These are phyloP conservation scores for Rhizopus arrhizus DNA, from an alignment of 371 early-diverging fungal species.

Conservation along the genomic window DNA sequence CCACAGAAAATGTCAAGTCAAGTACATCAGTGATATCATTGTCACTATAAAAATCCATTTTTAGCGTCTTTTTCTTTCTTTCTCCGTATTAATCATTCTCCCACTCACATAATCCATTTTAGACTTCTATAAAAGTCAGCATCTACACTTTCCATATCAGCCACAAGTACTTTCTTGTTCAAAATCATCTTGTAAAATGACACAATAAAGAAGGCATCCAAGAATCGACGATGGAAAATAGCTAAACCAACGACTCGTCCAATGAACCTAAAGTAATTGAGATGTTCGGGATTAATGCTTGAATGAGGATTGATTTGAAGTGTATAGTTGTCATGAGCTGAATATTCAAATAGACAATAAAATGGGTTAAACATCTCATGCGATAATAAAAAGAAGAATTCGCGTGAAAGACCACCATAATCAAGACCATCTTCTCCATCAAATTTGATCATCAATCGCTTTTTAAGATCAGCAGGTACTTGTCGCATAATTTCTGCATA, in stretches of 20 bases:
- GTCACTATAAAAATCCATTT: slow-evolving; percentile 49
- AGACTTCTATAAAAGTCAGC: slow-evolving; percentile 90
- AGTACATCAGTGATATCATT: slow-evolving; percentile 88
- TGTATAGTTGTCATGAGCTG: slow-evolving; percentile 95
- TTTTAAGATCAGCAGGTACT: slow-evolving; percentile 85
- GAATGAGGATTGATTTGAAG: slow-evolving; percentile 96
- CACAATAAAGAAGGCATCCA: slow-evolving; percentile 95
- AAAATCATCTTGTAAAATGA: slow-evolving; percentile 97
- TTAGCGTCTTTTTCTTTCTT: not conserved
- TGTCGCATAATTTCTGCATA: slow-evolving; percentile 91
- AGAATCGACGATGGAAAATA: slow-evolving; percentile 94
- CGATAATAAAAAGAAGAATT: slow-evolving; percentile 95
- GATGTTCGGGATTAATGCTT: slow-evolving; percentile 96
- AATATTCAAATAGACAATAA: slow-evolving; percentile 96
- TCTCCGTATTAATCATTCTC: not conserved
- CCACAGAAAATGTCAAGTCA: slow-evolving; percentile 89
- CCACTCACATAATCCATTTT: slow-evolving; percentile 86
- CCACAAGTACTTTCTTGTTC: slow-evolving; percentile 80
- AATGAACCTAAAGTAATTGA: slow-evolving; percentile 97
- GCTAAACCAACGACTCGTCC: slow-evolving; percentile 97
- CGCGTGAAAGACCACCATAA: slow-evolving; percentile 96
- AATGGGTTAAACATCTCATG: slow-evolving; percentile 99
- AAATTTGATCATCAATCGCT: slow-evolving; percentile 96
- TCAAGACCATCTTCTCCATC: slow-evolving; percentile 98
- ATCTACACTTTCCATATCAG: slow-evolving; percentile 97